These are phyloP conservation scores for Phytopythium aichiense DNA, from an alignment of 352 stramenopile genomes.

Conservation along the genomic window DNA sequence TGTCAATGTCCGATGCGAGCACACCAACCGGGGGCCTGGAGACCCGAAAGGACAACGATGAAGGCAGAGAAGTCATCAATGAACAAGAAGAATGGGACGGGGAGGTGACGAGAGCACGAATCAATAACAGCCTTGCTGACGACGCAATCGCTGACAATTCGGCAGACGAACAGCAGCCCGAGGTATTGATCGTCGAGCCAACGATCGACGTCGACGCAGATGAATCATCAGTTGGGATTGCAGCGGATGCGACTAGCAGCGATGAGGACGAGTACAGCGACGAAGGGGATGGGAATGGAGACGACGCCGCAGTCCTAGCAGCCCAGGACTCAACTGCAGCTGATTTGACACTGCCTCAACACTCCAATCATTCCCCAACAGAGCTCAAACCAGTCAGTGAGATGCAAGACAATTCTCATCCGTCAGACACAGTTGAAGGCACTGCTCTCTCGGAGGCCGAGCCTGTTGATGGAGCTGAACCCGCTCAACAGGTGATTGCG, in stretches of 20 bases:
- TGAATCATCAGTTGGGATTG: not conserved
- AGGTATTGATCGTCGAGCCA: not conserved
- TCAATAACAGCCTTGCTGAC: not conserved
- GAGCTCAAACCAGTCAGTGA: not conserved
- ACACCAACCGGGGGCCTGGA: not conserved
- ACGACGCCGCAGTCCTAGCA: not conserved
- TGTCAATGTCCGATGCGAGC: not conserved
- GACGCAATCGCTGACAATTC: not conserved
- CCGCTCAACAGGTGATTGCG: not conserved
- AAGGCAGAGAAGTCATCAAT: not conserved
- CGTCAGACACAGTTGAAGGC: not conserved
- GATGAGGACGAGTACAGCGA: slow-evolving; percentile 1
- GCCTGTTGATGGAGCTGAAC: not conserved
- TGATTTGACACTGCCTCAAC: not conserved
- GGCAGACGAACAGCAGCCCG: not conserved
- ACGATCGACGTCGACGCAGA: not conserved
- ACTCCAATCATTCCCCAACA: not conserved
- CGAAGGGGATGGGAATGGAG: not conserved
- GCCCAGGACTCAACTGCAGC: not conserved
- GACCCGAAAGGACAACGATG: not conserved
- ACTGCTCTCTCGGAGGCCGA: not conserved
- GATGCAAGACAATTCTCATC: not conserved
- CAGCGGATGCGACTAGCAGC: slow-evolving; percentile 8
- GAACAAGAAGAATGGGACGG: not conserved
- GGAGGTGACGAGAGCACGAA: not conserved